Percentiles rank a stretch among this genome's conserved stretches.
These are phyloP conservation scores for Casaregolazyma suthepensis DNA, from an alignment of 1,139 yeast genomes.

Conservation along the genomic window DNA sequence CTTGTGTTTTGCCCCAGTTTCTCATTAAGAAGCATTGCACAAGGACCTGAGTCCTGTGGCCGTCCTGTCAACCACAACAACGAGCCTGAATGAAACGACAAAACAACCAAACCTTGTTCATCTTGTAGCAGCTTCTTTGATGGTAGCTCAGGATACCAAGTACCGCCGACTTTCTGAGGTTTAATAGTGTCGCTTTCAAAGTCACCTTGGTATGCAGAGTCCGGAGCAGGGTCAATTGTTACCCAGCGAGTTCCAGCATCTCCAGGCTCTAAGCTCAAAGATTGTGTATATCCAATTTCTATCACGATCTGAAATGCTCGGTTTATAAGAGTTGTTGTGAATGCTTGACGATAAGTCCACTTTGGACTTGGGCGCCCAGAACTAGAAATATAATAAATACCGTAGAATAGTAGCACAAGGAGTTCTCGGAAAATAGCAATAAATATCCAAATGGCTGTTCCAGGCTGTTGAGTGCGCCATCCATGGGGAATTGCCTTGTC, in stretches of 20 bases:
- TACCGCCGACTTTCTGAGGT: background rate
- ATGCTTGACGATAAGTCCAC: constrained; percentile 6
- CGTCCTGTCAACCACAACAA: constrained; percentile 7
- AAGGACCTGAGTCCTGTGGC: constrained; percentile 1
- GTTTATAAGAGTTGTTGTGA: background rate
- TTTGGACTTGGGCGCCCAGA: background rate
- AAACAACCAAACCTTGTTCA: background rate
- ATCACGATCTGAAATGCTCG: background rate
- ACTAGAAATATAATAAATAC: constrained; percentile 1
- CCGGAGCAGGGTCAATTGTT: background rate
- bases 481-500: background rate
- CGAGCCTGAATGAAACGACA: constrained; percentile 7
- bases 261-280: background rate
- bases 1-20: background rate
- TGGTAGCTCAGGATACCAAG: background rate
- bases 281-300: background rate
- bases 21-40: background rate
- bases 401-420: background rate
- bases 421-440: background rate
- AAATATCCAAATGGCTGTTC: background rate
- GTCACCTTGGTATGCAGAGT: background rate
- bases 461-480: constrained; percentile 6
- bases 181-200: background rate
- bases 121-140: background rate
- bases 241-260: background rate